These are phyloP conservation scores for Skeletonema potamos DNA, from an alignment of 108 stramenopile genomes.

Conservation along the genomic window DNA sequence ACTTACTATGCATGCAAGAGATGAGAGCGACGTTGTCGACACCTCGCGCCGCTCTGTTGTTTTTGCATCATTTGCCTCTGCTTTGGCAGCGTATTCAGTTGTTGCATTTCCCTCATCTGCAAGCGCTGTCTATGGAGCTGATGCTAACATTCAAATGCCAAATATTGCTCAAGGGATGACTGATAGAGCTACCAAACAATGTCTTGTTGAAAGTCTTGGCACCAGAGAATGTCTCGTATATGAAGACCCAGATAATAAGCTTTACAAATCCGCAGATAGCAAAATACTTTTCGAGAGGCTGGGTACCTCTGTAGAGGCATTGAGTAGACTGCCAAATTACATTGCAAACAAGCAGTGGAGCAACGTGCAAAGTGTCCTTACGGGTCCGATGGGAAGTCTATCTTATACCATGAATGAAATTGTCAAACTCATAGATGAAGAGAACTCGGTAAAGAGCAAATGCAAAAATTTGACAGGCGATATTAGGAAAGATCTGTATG, in stretches of 20 bases:
- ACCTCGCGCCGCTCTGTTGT: neutral
- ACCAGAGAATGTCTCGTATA: slow-evolving; percentile 75
- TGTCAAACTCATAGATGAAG: slow-evolving; percentile 24
- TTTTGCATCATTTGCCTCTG: neutral
- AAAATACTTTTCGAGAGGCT: slow-evolving; percentile 51
- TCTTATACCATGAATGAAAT: slow-evolving; percentile 52
- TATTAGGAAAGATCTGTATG: slow-evolving; percentile 59
- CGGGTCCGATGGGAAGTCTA: slow-evolving; percentile 62
- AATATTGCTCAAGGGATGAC: slow-evolving; percentile 52
- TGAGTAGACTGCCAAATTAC: slow-evolving; percentile 54
- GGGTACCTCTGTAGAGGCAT: slow-evolving; percentile 31
- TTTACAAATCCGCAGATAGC: slow-evolving; percentile 62
- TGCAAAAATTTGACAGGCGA: slow-evolving; percentile 36
- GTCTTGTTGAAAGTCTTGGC: slow-evolving; percentile 69
- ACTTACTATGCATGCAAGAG: neutral
- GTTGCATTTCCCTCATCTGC: slow-evolving; percentile 5
- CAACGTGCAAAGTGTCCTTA: slow-evolving; percentile 58
- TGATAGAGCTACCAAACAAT: slow-evolving; percentile 61
- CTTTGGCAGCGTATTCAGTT: neutral
- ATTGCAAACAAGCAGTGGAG: slow-evolving; percentile 67
- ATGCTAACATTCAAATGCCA: slow-evolving; percentile 70
- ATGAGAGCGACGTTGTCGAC: neutral
- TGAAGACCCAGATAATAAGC: slow-evolving; percentile 58
- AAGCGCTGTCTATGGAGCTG: slow-evolving; percentile 51
- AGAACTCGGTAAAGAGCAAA: slow-evolving; percentile 13